Base-by-base conservation (phyloP, 2,329 filamentous ascomycete species). In the Neofusicoccum umdonicola region DNA sequence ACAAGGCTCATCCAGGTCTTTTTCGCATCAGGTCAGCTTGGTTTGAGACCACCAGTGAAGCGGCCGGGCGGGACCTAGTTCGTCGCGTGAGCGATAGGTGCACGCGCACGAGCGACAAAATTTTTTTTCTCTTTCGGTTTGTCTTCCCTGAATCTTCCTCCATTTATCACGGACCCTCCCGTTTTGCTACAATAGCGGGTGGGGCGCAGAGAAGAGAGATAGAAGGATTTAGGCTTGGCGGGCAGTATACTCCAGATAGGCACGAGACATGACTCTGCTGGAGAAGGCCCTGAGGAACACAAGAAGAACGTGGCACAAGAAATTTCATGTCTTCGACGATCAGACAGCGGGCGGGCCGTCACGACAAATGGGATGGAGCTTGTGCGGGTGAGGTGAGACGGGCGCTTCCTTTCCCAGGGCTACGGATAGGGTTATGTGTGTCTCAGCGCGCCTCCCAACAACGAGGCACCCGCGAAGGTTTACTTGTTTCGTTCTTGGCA, bases 401-500 rank as follows among this genome's bases (percentile, higher is more conserved):
- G 37, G 11, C 27, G 27, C 27, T 31, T 12, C 27, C 17, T 47
- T 60, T 60, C 27, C 56, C 56, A 48, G 11, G 15, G n/a, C 56
- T 6, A 31, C 42, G 56, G 56, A 60, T 60, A 60, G 56, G 56
- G 56, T 45, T 39, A 15, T 60, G 39, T 6, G 15, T 60, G 42
- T 60, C 56, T 60, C 56, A 60, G 41, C n/a, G 54, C 54, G 44
- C 56, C 56, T 35, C 39, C 56, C 56, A 47, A 37, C 31, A 19
- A 37, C 47, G 56, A 42, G 56, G 56, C 27, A 31, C 5, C 27
- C 12, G 22, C 27, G 15, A 34, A 37, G 31, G 31, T 37, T 60
- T 37, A 22, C 37, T 47, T 47, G 31, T 22, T 45, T 60, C 27
- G 11, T 8, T 35, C 42, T 47, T 47, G 56, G 56, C 56, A 45